phyloP scores from a whole-genome alignment of 805 yeast species.

The Candida maltosa region DNA sequence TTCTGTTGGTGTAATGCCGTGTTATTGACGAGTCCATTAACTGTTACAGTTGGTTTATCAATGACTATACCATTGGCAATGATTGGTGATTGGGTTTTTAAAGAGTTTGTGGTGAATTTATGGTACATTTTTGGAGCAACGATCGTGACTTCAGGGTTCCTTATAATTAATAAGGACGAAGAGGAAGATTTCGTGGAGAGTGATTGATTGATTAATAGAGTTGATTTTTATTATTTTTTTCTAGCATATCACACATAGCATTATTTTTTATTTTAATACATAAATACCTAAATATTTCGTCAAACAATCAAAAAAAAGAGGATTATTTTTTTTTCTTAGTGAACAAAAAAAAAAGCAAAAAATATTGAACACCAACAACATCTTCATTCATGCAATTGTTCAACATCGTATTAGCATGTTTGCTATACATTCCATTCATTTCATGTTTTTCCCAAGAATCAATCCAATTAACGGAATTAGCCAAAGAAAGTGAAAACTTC shows the following conservation, averaged over 20 bases:
- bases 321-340: too few species aligned
- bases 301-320: background rate
- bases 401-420: background rate
- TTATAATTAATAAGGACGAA: slow-evolving; percentile 78
- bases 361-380: background rate
- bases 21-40: slow-evolving; percentile 87
- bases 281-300: too few species aligned
- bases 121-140: slow-evolving; percentile 76
- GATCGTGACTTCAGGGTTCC: slow-evolving; percentile 77
- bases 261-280: too few species aligned
- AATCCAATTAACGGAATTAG: slow-evolving; percentile 6
- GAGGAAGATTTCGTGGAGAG: slow-evolving; percentile 48
- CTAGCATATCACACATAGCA: background rate
- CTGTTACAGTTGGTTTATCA: slow-evolving; percentile 92
- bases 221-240: too few species aligned
- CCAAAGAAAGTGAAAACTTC: slow-evolving; percentile 19
- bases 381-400: background rate
- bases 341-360: background rate
- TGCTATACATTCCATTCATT: slow-evolving; percentile 3
- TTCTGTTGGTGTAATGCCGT: slow-evolving; percentile 96
- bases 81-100: slow-evolving; percentile 80
- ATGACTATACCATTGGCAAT: slow-evolving; percentile 93
- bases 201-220: slow-evolving; percentile 1
- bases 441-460: slow-evolving; percentile 1
- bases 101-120: slow-evolving; percentile 56